phyloP scores from a whole-genome alignment of 2,329 filamentous ascomycete genomes.

The Fusarium clavum region DNA sequence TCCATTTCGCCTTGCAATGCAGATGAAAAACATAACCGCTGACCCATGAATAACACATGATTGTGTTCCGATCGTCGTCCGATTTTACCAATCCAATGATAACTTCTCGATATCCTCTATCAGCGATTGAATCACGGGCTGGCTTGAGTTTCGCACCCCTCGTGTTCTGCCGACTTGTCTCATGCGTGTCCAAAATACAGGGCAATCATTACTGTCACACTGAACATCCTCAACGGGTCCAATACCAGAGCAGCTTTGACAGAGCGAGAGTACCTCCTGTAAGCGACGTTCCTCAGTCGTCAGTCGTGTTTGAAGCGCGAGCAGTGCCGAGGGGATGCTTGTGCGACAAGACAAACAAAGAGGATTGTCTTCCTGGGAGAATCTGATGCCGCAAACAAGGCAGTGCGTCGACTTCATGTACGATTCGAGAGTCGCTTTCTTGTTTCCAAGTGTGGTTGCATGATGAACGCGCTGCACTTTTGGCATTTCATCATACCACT shows the following conservation, averaged over 20 bases:
- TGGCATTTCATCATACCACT: conserved; percentile 98
- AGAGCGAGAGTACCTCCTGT: conserved; percentile 75
- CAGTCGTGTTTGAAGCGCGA: conserved; percentile 72
- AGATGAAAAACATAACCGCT: conserved; percentile 2
- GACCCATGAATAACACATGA: conserved; percentile 2
- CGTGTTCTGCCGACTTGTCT: conserved; percentile 67
- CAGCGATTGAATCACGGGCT: conserved; percentile 51
- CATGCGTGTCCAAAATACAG: conserved; percentile 85
- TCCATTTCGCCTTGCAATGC: conserved; percentile 15
- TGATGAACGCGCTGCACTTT: conserved; percentile 79
- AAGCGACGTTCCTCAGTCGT: conserved; percentile 72
- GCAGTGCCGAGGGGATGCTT: conserved; percentile 69
- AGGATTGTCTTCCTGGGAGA: conserved; percentile 47
- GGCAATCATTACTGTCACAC: conserved; percentile 92
- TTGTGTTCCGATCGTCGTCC: background rate
- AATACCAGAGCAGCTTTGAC: conserved; percentile 81
- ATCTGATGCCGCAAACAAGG: conserved; percentile 70
- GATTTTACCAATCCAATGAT: conserved; percentile 52
- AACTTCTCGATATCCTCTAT: conserved; percentile 43
- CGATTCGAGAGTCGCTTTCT: conserved; percentile 85
- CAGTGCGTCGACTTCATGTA: conserved; percentile 89
- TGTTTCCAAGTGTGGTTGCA: conserved; percentile 48
- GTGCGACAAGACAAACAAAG: conserved; percentile 70
- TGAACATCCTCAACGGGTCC: conserved; percentile 80
- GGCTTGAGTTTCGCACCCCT: conserved; percentile 51